Evolutionary conservation across 2,329 filamentous ascomycete genomes (phyloP).

Genomic region (Beauveria sp.): DNA sequence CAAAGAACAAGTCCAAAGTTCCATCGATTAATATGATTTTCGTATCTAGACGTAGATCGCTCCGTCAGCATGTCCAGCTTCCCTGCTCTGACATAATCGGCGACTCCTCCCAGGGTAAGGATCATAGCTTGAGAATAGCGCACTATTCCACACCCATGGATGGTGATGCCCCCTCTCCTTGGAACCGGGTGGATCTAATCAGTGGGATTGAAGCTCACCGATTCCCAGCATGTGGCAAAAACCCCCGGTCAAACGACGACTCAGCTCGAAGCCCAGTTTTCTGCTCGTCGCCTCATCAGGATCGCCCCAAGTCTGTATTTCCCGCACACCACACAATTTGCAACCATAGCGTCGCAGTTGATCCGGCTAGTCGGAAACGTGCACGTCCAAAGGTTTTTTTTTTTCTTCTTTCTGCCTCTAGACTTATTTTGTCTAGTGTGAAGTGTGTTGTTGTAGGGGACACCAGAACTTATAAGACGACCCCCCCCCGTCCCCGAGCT

Average conservation of each 20-base stretch:
- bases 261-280: slow-evolving; percentile 2
- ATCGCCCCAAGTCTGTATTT: background rate
- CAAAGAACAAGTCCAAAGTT: background rate
- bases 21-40: no score
- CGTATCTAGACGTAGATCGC: background rate
- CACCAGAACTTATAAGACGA: background rate
- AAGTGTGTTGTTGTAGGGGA: no score
- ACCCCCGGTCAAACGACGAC: background rate
- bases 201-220: background rate
- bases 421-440: background rate
- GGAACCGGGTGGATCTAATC: background rate
- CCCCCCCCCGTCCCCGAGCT: background rate
- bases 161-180: background rate
- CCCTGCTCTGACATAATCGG: background rate
- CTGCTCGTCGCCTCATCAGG: background rate
- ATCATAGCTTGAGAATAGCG: background rate
- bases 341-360: background rate
- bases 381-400: background rate
- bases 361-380: background rate
- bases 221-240: background rate
- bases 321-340: background rate
- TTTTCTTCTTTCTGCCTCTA: background rate
- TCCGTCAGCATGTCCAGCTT: background rate
- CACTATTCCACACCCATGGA: background rate
- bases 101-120: background rate